Base-by-base conservation (phyloP, 257 asterid genomes). In the Penstemon davidsonii region DNA sequence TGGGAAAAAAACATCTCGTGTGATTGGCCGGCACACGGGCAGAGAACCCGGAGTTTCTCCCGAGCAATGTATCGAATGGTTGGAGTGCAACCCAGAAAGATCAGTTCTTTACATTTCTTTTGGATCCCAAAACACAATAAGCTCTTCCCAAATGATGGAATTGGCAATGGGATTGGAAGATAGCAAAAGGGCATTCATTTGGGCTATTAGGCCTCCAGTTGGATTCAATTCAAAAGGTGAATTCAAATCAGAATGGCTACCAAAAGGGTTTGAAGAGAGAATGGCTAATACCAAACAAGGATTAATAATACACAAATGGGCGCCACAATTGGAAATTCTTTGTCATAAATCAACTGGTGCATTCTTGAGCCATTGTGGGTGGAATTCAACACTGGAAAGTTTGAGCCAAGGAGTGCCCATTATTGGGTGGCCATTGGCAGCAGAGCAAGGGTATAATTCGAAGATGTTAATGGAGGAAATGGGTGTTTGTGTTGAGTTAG, bases 371-470 rank as follows among this genome's bases (percentile, higher is more conserved):
- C 99, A 93, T 67, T 93, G 96, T 49, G 99, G 99, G 0, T 93
- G 99, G 99, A 93, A 93, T 61, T 90, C 99, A 13, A 67, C 60
- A 46, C 52, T 81, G 92, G 99, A 93, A 78, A 84, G 96, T 59
- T 67, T 93, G 76, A 90, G 97, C 76, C 96, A 87, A 62, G 99
- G 99, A 0, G 92, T 93, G 74, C 91, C 96, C 49, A 77, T 90
- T 0, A 90, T 93, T 7, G 95, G 97, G 69, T 93, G 97, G 99
- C 96, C 99, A 12, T 54, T 90, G 79, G 99, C 97, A 51, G 99
- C 76, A 13, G 99, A 93, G 79, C 99, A 93, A 15, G 94, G 84
- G 42, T 93, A 86, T 68, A 93, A 90, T 44, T 78, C 87, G 38
- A 93, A 93, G 95, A 69, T 93, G 96, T 61, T 88, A 61, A 70